These are phyloP conservation scores for Vitis riparia DNA, from an alignment of 164 flowering plant genomes.

Conservation along the genomic window DNA sequence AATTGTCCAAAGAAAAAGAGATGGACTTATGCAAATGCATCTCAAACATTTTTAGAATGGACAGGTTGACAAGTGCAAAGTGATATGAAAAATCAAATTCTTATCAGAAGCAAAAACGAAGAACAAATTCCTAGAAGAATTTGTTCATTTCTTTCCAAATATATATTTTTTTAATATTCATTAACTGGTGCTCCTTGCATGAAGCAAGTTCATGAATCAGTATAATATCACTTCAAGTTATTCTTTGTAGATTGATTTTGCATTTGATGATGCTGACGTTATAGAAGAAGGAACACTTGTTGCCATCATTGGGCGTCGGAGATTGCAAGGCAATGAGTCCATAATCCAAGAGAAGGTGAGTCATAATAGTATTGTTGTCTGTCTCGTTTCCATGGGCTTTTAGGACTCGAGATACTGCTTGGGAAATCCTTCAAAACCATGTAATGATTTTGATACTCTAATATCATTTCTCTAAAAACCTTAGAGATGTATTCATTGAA, in stretches of 20 bases:
- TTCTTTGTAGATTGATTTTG: conserved; percentile 58
- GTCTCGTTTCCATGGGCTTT: background rate
- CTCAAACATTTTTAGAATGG: background rate
- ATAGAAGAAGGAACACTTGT: conserved; percentile 62
- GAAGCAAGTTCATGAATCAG: background rate
- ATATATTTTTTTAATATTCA: background rate
- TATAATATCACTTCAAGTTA: conserved; percentile 5
- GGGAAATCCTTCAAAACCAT: background rate
- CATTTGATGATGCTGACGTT: conserved; percentile 69
- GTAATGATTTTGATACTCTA: background rate
- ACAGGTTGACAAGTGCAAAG: background rate
- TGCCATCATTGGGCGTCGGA: conserved; percentile 58
- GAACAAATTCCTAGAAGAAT: too few species aligned
- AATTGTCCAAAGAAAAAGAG: background rate
- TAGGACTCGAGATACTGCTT: background rate
- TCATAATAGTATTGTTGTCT: background rate
- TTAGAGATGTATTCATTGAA: background rate
- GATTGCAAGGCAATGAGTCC: conserved; percentile 45
- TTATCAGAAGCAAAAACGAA: too few species aligned
- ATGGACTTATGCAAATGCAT: background rate
- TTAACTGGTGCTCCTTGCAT: background rate
- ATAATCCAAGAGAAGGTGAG: conserved; percentile 60
- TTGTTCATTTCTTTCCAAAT: too few species aligned
- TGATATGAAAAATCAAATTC: too few species aligned
- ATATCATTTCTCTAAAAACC: background rate